Conservation (phyloP, 1,284 basidiomycete species). For the Anthracocystis walkeri region DNA sequence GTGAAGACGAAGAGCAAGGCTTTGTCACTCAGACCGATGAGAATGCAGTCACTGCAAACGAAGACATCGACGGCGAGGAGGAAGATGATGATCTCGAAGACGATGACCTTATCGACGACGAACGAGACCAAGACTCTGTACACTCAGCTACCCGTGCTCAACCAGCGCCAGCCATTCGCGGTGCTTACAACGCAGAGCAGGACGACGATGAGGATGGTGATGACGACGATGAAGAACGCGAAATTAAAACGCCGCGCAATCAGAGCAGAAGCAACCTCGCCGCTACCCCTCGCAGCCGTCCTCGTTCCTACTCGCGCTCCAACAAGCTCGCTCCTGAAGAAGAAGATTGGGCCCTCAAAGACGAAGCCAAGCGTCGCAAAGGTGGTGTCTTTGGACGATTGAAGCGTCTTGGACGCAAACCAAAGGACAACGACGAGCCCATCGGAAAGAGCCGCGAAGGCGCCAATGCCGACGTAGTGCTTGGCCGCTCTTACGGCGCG, state of each 20-base stretch:
- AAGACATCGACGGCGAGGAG: constrained; percentile 40
- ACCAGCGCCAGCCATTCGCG: constrained; percentile 27
- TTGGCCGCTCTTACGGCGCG: constrained; percentile 49
- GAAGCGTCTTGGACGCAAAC: constrained; percentile 40
- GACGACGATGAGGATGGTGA: constrained; percentile 34
- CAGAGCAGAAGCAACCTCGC: constrained; percentile 38
- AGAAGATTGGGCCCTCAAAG: constrained; percentile 39
- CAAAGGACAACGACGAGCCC: constrained; percentile 8
- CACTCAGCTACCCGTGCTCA: constrained; percentile 18
- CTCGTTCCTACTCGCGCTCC: constrained; percentile 41
- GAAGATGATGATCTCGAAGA: constrained; percentile 28
- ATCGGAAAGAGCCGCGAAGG: constrained; percentile 18
- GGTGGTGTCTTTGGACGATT: constrained; percentile 49
- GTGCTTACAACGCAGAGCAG: constrained; percentile 25
- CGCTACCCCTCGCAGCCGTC: constrained; percentile 28
- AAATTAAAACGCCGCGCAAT: constrained; percentile 31
- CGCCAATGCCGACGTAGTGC: constrained; percentile 43
- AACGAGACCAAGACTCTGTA: constrained; percentile 11
- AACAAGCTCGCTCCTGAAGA: constrained; percentile 52
- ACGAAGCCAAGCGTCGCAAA: constrained; percentile 44
- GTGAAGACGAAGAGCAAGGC: constrained; percentile 44
- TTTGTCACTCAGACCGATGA: constrained; percentile 47
- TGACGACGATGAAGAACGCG: constrained; percentile 17
- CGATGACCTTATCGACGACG: constrained; percentile 24
- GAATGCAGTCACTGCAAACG: constrained; percentile 42